Evolutionary conservation across 2,329 filamentous ascomycete species (phyloP).

Genomic region (Neophaeococcomyces aloes): DNA sequence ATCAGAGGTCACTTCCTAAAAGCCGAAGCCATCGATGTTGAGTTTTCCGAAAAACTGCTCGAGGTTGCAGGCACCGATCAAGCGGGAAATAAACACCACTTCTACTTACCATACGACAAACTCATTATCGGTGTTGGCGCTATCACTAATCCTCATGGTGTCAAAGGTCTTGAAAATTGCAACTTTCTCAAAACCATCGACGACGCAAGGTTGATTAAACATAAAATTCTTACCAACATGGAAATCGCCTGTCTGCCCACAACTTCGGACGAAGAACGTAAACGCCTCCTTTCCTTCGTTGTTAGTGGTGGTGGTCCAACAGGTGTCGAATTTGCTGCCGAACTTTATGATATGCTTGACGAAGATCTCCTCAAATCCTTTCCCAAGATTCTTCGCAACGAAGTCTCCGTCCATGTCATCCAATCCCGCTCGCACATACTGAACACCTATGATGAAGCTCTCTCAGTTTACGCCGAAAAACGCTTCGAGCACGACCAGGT

Average conservation of each 20-base stretch:
- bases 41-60: slow-evolving; percentile 82
- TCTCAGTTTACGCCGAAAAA: slow-evolving; percentile 85
- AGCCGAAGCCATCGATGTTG: slow-evolving; percentile 75
- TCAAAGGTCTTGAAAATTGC: slow-evolving; percentile 87
- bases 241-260: slow-evolving; percentile 89
- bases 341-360: slow-evolving; percentile 90
- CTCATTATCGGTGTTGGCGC: slow-evolving; percentile 84
- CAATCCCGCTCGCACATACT: slow-evolving; percentile 90
- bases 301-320: slow-evolving; percentile 90
- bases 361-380: slow-evolving; percentile 80
- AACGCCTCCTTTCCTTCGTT: slow-evolving; percentile 85
- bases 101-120: slow-evolving; percentile 97
- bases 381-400: slow-evolving; percentile 82
- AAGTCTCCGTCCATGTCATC: slow-evolving; percentile 95
- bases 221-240: slow-evolving; percentile 77
- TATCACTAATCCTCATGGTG: slow-evolving; percentile 86
- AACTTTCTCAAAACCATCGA: slow-evolving; percentile 92
- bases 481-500: slow-evolving; percentile 86
- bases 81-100: slow-evolving; percentile 61
- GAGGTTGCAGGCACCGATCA: slow-evolving; percentile 68
- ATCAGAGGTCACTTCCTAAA: slow-evolving; percentile 84
- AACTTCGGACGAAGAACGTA: slow-evolving; percentile 76
- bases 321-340: slow-evolving; percentile 93
- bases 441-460: slow-evolving; percentile 93
- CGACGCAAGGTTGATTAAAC: slow-evolving; percentile 81